Evolutionary conservation across 495 filamentous ascomycete species (phyloP).

Genomic region (Acidiella bohemica): DNA sequence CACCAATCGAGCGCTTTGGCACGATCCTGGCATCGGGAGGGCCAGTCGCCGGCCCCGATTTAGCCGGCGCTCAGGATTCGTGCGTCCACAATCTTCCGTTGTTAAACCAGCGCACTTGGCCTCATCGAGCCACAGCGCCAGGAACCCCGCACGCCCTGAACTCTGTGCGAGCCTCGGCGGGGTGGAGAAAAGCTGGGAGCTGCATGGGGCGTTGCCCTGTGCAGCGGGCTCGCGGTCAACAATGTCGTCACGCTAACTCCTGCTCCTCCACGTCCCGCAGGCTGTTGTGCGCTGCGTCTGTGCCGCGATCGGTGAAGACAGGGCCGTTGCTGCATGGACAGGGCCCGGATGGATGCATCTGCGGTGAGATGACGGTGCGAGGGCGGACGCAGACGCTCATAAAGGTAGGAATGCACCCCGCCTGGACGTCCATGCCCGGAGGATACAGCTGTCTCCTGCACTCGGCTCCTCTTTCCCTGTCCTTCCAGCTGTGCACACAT

Average conservation of each 20-base stretch:
- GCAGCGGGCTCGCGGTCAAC: slow-evolving; percentile 1
- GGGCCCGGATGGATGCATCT: neutral
- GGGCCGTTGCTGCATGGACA: neutral
- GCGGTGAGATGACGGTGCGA: neutral
- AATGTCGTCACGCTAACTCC: too few relatives aligned
- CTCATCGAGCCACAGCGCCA: too few relatives aligned
- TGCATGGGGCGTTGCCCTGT: neutral
- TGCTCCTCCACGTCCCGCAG: slow-evolving; percentile 7
- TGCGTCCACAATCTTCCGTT: neutral
- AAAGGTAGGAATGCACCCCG: too few relatives aligned
- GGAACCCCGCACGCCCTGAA: too few relatives aligned
- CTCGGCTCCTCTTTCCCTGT: too few relatives aligned
- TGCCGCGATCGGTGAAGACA: neutral
- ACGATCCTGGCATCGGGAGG: too few relatives aligned
- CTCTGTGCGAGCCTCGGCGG: too few relatives aligned
- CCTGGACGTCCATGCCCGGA: too few relatives aligned
- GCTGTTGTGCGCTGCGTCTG: neutral
- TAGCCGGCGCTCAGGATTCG: neutral
- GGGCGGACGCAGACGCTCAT: neutral
- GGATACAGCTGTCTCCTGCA: too few relatives aligned
- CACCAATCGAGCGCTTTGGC: too few relatives aligned
- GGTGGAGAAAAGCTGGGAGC: neutral
- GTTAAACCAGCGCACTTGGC: too few relatives aligned
- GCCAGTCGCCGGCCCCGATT: neutral
- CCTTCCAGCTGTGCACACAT: neutral